These are phyloP conservation scores for Teunomyces atbi DNA, from an alignment of 805 yeast species.

Conservation along the genomic window DNA sequence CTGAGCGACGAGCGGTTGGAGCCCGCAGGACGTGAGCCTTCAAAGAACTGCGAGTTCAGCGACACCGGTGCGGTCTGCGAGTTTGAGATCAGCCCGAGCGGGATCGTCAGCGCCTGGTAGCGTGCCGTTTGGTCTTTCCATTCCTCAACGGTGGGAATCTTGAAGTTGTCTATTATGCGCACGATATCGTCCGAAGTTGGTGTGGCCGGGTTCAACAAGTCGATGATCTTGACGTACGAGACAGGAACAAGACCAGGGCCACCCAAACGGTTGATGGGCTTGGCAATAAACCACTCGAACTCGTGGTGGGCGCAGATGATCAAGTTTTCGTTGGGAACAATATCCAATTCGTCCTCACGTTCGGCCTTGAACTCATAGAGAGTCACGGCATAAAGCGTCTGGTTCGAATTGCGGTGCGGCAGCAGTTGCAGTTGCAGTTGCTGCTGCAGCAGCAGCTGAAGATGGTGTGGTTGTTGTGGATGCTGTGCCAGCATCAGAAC, in stretches of 20 bases:
- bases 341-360: constrained; percentile 78
- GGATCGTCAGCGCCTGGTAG: constrained; percentile 87
- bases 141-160: constrained; percentile 88
- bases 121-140: constrained; percentile 92
- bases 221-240: constrained; percentile 81
- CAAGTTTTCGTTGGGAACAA: constrained; percentile 81
- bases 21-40: constrained; percentile 11
- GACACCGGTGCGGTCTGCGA: constrained; percentile 25
- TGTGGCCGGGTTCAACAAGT: constrained; percentile 48
- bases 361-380: constrained; percentile 86
- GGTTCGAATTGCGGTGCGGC: constrained; percentile 24
- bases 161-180: constrained; percentile 58
- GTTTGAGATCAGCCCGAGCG: constrained; percentile 51
- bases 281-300: constrained; percentile 96
- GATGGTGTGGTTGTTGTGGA: not conserved
- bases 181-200: constrained; percentile 43
- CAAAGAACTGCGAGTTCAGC: constrained; percentile 39
- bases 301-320: constrained; percentile 95
- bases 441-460: not conserved
- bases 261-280: constrained; percentile 90
- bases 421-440: not conserved
- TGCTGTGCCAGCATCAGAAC: not conserved
- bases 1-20: constrained; percentile 33
- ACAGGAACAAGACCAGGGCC: constrained; percentile 98
- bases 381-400: constrained; percentile 77